Conservation (phyloP, 2,329 filamentous ascomycete species). For the Colletotrichum australisinense region DNA sequence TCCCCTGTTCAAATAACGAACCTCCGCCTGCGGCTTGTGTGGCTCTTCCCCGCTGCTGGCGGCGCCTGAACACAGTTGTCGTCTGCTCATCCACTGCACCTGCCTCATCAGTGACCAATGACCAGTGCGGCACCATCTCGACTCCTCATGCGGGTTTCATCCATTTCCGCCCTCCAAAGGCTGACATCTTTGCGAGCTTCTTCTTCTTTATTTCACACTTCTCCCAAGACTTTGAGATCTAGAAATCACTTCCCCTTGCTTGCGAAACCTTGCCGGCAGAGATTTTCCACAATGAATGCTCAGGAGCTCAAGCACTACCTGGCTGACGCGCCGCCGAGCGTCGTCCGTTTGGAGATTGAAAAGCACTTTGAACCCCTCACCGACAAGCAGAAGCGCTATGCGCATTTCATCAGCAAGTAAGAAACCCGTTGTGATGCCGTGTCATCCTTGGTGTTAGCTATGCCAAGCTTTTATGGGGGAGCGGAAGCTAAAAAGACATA, state of each 20-base stretch:
- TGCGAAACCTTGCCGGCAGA: slow-evolving; percentile 30
- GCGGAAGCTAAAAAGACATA: slow-evolving; percentile 27
- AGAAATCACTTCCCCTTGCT: slow-evolving; percentile 14
- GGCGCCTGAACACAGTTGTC: slow-evolving; percentile 19
- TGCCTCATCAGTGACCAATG: slow-evolving; percentile 35
- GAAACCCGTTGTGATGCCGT: slow-evolving; percentile 36
- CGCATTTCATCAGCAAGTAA: slow-evolving; percentile 87
- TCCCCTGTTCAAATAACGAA: background rate
- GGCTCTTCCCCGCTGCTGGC: slow-evolving; percentile 22
- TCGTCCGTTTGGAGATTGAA: slow-evolving; percentile 90
- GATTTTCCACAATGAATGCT: slow-evolving; percentile 62
- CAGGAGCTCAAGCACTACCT: slow-evolving; percentile 80
- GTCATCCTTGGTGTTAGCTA: background rate
- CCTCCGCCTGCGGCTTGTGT: background rate
- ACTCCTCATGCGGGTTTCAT: slow-evolving; percentile 41
- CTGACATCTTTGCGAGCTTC: slow-evolving; percentile 41
- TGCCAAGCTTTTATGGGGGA: slow-evolving; percentile 23
- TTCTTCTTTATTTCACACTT: slow-evolving; percentile 20
- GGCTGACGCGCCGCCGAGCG: slow-evolving; percentile 88
- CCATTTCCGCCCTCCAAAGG: slow-evolving; percentile 50
- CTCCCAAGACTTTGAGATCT: slow-evolving; percentile 13
- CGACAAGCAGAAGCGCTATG: slow-evolving; percentile 87
- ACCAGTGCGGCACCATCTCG: slow-evolving; percentile 29
- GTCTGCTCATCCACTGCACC: slow-evolving; percentile 28
- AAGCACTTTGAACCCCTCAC: slow-evolving; percentile 87